These are phyloP conservation scores for Udeniomyces megalosporus DNA, from an alignment of 768 basidiomycete genomes.

Conservation along the genomic window DNA sequence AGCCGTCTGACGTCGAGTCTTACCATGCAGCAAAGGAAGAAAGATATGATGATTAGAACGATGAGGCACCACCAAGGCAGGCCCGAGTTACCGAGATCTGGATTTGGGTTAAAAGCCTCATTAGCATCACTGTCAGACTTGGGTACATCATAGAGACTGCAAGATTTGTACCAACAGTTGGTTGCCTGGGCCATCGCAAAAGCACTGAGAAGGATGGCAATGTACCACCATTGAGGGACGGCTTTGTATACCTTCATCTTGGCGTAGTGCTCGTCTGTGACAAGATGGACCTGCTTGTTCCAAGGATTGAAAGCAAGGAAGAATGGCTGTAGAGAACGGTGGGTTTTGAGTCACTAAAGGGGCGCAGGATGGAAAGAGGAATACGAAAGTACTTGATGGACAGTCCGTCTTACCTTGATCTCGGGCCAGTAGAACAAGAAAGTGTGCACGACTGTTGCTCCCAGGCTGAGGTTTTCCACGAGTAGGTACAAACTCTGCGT, in stretches of 20 bases:
- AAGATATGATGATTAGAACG: constrained; percentile 17
- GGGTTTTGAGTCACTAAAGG: background rate
- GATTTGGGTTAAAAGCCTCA: background rate
- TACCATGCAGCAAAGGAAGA: constrained; percentile 9
- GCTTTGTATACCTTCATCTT: constrained; percentile 18
- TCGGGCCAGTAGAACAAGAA: constrained; percentile 11
- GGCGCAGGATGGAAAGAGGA: background rate
- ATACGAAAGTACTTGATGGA: background rate
- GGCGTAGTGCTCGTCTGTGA: constrained; percentile 16
- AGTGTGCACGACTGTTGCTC: background rate
- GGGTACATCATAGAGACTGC: too few relatives aligned
- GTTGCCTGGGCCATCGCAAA: constrained; percentile 7
- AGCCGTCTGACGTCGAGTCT: too few relatives aligned
- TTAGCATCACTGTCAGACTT: background rate
- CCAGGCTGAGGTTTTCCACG: background rate
- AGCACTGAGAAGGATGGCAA: constrained; percentile 15
- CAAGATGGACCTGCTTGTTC: constrained; percentile 9
- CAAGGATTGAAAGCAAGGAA: constrained; percentile 14
- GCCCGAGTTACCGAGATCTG: constrained; percentile 12
- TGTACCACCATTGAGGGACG: constrained; percentile 23
- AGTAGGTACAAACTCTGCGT: constrained; percentile 15
- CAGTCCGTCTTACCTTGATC: background rate
- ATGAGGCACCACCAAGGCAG: constrained; percentile 23
- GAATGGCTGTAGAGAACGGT: constrained; percentile 11
- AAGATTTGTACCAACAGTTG: background rate